phyloP scores from a whole-genome alignment of 2,329 filamentous ascomycete species.

The Diaporthe sp. region DNA sequence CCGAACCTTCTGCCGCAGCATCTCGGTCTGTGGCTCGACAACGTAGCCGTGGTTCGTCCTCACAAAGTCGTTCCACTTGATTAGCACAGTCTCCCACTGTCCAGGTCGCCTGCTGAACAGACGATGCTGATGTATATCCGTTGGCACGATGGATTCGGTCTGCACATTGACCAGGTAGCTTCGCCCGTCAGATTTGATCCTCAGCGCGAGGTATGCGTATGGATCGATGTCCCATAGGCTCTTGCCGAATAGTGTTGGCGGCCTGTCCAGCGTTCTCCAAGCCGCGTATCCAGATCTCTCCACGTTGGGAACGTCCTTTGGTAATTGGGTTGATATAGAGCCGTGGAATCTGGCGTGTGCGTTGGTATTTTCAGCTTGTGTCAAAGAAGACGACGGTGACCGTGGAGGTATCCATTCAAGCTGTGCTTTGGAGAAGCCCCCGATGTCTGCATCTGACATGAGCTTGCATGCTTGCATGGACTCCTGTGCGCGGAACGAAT shows the following conservation, averaged over 20 bases:
- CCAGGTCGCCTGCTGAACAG: constrained; percentile 83
- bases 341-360: constrained; percentile 88
- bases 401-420: constrained; percentile 71
- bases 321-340: constrained; percentile 87
- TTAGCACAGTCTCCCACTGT: constrained; percentile 94
- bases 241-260: constrained; percentile 85
- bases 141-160: constrained; percentile 91
- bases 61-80: constrained; percentile 94
- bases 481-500: constrained; percentile 69
- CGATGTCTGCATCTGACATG: constrained; percentile 89
- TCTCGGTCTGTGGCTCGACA: constrained; percentile 91
- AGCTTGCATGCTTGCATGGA: constrained; percentile 72
- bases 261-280: constrained; percentile 85
- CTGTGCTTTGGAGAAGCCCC: constrained; percentile 82
- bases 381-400: constrained; percentile 40
- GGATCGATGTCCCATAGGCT: constrained; percentile 90
- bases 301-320: constrained; percentile 78
- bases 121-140: constrained; percentile 96
- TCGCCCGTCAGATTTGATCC: constrained; percentile 90
- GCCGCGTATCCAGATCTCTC: constrained; percentile 89
- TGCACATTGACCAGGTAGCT: constrained; percentile 97
- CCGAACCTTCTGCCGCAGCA: constrained; percentile 86
- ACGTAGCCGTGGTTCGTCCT: constrained; percentile 93
- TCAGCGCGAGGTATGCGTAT: constrained; percentile 87
- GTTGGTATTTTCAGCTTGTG: constrained; percentile 47